Evolutionary conservation across 768 basidiomycete genomes (phyloP).

Genomic region (Auricularia sp.): DNA sequence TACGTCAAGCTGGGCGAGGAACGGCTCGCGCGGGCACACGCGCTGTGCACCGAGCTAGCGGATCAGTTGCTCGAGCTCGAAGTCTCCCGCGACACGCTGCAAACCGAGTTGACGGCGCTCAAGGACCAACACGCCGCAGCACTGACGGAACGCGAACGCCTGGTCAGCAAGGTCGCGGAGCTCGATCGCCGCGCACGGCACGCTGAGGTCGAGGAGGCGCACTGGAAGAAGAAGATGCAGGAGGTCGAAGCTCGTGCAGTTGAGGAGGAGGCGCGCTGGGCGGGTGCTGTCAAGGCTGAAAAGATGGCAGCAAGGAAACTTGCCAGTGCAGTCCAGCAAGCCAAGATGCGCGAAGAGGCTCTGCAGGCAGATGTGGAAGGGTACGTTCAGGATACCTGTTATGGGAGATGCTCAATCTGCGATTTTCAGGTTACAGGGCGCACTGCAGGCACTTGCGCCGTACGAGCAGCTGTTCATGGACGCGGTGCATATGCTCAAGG

Average conservation of each 20-base stretch:
- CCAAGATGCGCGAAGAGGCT: conserved; percentile 54
- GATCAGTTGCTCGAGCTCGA: not conserved
- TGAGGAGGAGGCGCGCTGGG: conserved; percentile 1
- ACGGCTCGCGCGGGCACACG: not conserved
- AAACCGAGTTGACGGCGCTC: not conserved
- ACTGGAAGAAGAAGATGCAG: conserved; percentile 6
- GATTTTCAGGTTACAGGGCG: conserved; percentile 29
- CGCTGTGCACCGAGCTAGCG: not conserved
- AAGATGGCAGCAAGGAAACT: conserved; percentile 35
- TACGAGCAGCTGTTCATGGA: conserved; percentile 65
- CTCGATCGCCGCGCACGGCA: conserved; percentile 22
- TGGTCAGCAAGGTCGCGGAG: conserved; percentile 10
- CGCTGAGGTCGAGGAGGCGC: conserved; percentile 18
- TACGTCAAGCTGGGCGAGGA: not conserved
- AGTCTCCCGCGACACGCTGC: not conserved
- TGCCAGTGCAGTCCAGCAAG: conserved; percentile 40
- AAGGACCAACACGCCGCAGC: conserved; percentile 1
- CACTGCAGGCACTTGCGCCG: conserved; percentile 48
- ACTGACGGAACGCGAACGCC: not conserved
- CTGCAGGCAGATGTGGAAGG: conserved; percentile 57
- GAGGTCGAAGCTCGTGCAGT: not conserved
- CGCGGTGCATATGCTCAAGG: conserved; percentile 51
- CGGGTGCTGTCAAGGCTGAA: conserved; percentile 14
- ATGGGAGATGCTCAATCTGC: not conserved
- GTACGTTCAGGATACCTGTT: conserved; percentile 25